phyloP scores from a whole-genome alignment of 176 grass and related monocot genomes.

The Miscanthus lutarioriparius region DNA sequence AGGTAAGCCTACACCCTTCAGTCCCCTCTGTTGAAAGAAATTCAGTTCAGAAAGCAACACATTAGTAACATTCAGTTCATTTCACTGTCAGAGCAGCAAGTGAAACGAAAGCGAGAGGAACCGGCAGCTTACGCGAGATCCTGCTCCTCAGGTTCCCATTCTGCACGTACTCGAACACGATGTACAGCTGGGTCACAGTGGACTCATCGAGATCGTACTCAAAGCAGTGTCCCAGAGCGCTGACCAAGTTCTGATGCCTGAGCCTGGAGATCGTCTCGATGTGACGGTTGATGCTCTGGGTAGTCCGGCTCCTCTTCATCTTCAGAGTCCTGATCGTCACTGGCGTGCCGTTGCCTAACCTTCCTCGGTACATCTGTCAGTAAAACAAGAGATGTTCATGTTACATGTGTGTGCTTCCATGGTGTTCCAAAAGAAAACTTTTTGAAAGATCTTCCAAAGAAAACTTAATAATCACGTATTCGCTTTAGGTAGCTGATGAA shows the following conservation, averaged over 20 bases:
- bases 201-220: constrained; percentile 83
- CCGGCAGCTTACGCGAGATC: constrained; percentile 59
- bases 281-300: constrained; percentile 72
- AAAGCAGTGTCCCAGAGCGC: constrained; percentile 85
- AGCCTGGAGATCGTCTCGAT: constrained; percentile 88
- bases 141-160: constrained; percentile 82
- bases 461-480: not conserved
- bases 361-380: constrained; percentile 77
- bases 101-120: not conserved
- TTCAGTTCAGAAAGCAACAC: constrained; percentile 6
- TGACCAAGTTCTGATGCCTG: constrained; percentile 81
- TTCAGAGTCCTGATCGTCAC: constrained; percentile 89
- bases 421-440: not conserved
- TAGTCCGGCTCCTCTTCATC: constrained; percentile 62
- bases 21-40: constrained; percentile 55
- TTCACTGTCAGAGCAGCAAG: not conserved
- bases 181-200: constrained; percentile 69
- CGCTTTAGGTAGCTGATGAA: not conserved
- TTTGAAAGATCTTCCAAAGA: not conserved
- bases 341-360: constrained; percentile 63
- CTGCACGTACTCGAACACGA: constrained; percentile 77
- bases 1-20: constrained; percentile 67
- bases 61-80: not conserved
- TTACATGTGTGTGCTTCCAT: not conserved
- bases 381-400: not conserved